Percentiles rank a stretch among this genome's conserved stretches.
phyloP scores from a whole-genome alignment of 2,329 filamentous ascomycete genomes.

The Colletotrichum spaethianum region DNA sequence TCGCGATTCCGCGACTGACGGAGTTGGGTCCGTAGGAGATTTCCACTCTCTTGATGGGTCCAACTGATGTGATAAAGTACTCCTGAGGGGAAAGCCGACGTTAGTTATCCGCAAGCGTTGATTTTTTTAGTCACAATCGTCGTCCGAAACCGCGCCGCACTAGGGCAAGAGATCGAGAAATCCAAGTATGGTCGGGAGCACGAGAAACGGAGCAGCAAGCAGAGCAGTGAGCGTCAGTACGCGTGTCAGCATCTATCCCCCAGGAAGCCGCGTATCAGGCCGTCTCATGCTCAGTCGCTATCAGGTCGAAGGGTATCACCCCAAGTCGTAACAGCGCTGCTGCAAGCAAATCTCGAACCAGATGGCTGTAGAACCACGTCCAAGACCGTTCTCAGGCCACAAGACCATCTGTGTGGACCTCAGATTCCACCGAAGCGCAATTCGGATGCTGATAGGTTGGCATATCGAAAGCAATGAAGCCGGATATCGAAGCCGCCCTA shows the following conservation, averaged over 20 bases:
- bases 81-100: slow-evolving; percentile 81
- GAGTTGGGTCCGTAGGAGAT: slow-evolving; percentile 95
- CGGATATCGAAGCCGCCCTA: slow-evolving; percentile 29
- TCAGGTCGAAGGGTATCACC: slow-evolving; percentile 39
- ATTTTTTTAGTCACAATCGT: slow-evolving; percentile 50
- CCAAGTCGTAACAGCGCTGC: slow-evolving; percentile 34
- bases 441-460: slow-evolving; percentile 12
- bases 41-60: slow-evolving; percentile 90
- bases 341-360: slow-evolving; percentile 20
- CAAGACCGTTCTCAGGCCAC: background rate
- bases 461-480: slow-evolving; percentile 33
- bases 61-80: slow-evolving; percentile 91
- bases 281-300: slow-evolving; percentile 27
- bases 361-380: background rate
- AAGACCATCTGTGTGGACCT: background rate
- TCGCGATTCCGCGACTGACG: slow-evolving; percentile 91
- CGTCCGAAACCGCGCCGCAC: slow-evolving; percentile 42
- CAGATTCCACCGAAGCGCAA: background rate
- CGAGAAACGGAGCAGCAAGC: slow-evolving; percentile 47
- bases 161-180: slow-evolving; percentile 44
- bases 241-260: slow-evolving; percentile 31
- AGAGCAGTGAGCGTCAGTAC: slow-evolving; percentile 53
- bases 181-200: slow-evolving; percentile 32
- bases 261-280: background rate
- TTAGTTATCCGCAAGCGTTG: slow-evolving; percentile 73